Base-by-base conservation (phyloP, 345 rosid genomes). In the Salix suchowensis region DNA sequence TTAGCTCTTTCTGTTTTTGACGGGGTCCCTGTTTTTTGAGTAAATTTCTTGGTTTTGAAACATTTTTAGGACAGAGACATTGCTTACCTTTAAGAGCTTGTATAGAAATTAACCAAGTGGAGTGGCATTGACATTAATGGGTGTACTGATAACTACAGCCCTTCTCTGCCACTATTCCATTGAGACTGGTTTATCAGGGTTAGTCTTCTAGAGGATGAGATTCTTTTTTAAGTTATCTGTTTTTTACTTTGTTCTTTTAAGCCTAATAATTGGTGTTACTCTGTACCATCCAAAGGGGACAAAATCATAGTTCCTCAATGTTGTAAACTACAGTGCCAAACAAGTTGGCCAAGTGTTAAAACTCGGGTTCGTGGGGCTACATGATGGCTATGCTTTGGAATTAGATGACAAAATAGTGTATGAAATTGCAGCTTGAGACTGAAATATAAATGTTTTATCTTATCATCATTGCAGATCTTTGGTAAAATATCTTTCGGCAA, bases 11-110 rank as follows among this genome's bases (percentile, higher is more conserved):
- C 18, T 50, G 55, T 78, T 74, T 52, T 68, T 76, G 64, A 68
- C 74, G 68, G 74, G 74, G 30, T 30, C 70, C 68, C 7, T 67
- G 72, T 55, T 30, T 81, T 50, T 77, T 75, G 74, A 21, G 37
- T n/a, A n/a, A 42, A 10, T 1, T 14, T 74, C 14, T 46, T 65
- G 62, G 36, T 11, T 65, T 6, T 74, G 6, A 44, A 55, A 46
- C 54, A 19, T 46, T 46, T 19, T 75, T 11, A 30, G 54, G 10
- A 21, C 5, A 40, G 46, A 68, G 30, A 39, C 54, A 10, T 67
- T 34, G 58, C 14, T 75, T 50, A 55, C 24, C 30, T 39, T 68
- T 18, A 16, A 55, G 40, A 42, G 40, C n/a, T 32, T 46, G 23
- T 48, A 5, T 37, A 36, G 65, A 15, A 64, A 65, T 24, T 24